Percentiles rank a stretch among this genome's conserved stretches.
Conservation (phyloP, 192 early-diverging fungal species). For the Coemansia sp. region DNA sequence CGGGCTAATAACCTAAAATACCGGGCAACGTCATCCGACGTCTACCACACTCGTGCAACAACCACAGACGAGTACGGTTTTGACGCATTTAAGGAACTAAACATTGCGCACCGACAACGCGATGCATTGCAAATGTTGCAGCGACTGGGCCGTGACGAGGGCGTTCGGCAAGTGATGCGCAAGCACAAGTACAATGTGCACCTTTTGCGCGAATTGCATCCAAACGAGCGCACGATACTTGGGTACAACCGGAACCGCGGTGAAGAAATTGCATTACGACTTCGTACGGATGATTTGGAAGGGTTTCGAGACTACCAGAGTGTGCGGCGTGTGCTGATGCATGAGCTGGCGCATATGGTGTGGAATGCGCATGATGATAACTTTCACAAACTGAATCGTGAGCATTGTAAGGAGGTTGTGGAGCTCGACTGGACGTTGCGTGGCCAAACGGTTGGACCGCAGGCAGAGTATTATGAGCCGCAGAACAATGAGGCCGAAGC, state of each 20-base stretch:
- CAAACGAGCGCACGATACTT: conserved; percentile 38
- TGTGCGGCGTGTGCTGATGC: conserved; percentile 45
- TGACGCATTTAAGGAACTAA: conserved; percentile 7
- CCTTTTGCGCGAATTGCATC: conserved; percentile 43
- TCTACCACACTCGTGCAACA: conserved; percentile 5
- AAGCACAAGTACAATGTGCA: conserved; percentile 35
- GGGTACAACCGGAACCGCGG: conserved; percentile 53
- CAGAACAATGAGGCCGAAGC: neutral
- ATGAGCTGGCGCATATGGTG: conserved; percentile 55
- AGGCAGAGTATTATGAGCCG: conserved; percentile 18
- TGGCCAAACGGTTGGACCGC: conserved; percentile 22
- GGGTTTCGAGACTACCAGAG: conserved; percentile 37
- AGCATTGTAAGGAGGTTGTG: conserved; percentile 42
- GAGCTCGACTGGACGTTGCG: conserved; percentile 46
- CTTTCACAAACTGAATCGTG: conserved; percentile 39
- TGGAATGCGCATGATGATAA: conserved; percentile 51
- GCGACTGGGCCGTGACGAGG: conserved; percentile 33
- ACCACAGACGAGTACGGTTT: conserved; percentile 21
- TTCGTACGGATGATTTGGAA: conserved; percentile 42
- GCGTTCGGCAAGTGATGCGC: conserved; percentile 37
- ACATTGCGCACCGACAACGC: conserved; percentile 6
- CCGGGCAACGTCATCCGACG: conserved; percentile 11
- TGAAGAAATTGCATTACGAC: conserved; percentile 37
- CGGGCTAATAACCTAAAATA: conserved; percentile 21
- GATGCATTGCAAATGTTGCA: conserved; percentile 23